Evolutionary conservation across 108 stramenopile species (phyloP).

Genomic region (Skeletonema tropicum): DNA sequence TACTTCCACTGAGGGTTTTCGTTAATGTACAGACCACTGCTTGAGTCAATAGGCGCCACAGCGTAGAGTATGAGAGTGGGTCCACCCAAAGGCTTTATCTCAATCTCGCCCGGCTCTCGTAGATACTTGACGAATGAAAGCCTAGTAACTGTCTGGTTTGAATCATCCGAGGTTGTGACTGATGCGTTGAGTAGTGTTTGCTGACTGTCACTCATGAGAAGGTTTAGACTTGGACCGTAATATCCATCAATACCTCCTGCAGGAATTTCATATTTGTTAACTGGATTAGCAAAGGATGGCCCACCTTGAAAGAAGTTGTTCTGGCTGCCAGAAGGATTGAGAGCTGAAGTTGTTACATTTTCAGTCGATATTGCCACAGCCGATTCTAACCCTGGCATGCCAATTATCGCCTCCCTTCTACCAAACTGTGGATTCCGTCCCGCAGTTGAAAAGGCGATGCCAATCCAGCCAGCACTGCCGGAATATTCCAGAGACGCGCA

Average conservation of each 20-base stretch:
- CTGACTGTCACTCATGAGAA: conserved; percentile 7
- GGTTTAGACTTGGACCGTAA: conserved; percentile 24
- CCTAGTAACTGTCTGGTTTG: conserved; percentile 6
- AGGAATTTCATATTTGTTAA: conserved; percentile 42
- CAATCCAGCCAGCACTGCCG: conserved; percentile 44
- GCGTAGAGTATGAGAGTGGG: conserved; percentile 42
- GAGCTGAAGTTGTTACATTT: conserved; percentile 5
- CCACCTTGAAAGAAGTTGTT: conserved; percentile 6
- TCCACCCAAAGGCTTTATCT: conserved; percentile 23
- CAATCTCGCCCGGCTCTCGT: conserved; percentile 39
- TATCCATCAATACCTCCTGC: conserved; percentile 27
- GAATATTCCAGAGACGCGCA: conserved; percentile 34
- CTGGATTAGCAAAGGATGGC: conserved; percentile 28
- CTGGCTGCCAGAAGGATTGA: conserved; percentile 21
- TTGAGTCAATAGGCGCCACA: conserved; percentile 30
- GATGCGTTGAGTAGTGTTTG: conserved; percentile 41
- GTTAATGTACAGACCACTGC: conserved; percentile 20
- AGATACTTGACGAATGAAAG: conserved; percentile 32
- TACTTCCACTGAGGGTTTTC: conserved; percentile 40
- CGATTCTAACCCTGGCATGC: conserved; percentile 29
- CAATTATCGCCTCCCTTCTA: conserved; percentile 45
- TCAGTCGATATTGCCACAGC: conserved; percentile 9
- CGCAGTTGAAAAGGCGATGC: conserved; percentile 32
- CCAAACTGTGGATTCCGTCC: conserved; percentile 40
- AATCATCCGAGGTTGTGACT: neutral